A percentile compares a stretch with the other conserved stretches of the same genome.
Conservation (phyloP, 2,329 filamentous ascomycete genomes). For the Ophiostoma piceae region DNA sequence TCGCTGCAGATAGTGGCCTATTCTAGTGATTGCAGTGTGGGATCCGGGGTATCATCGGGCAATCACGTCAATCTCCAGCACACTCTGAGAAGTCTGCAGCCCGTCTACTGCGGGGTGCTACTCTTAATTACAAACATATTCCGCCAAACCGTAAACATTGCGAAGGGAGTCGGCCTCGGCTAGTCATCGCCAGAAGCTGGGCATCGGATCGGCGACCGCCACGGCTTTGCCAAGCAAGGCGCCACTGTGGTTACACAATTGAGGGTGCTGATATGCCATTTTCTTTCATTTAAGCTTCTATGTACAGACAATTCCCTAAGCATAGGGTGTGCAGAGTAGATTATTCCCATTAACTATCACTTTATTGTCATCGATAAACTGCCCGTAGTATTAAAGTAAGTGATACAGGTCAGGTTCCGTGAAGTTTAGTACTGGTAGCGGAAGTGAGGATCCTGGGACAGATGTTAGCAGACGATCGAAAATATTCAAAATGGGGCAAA, state of each 20-base stretch:
- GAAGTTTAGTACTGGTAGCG: background rate
- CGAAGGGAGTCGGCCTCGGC: background rate
- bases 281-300: too few species aligned
- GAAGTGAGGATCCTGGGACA: background rate
- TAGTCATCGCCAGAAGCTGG: background rate
- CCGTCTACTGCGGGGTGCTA: background rate
- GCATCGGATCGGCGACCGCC: background rate
- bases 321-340: too few species aligned
- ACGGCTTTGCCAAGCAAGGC: background rate
- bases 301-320: too few species aligned
- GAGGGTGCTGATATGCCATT: too few species aligned
- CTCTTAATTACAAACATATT: background rate
- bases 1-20: background rate
- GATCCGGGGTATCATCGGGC: slow-evolving; percentile 1
- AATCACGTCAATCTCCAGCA: background rate
- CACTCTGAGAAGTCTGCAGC: background rate
- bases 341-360: too few species aligned
- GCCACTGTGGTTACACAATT: background rate
- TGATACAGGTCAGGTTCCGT: background rate
- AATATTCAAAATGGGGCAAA: too few species aligned
- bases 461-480: background rate
- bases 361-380: too few species aligned
- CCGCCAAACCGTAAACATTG: background rate
- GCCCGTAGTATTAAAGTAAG: too few species aligned
- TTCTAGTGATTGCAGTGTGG: background rate